These are phyloP conservation scores for Aphanomyces stellatus DNA, from an alignment of 352 stramenopile genomes.

Conservation along the genomic window DNA sequence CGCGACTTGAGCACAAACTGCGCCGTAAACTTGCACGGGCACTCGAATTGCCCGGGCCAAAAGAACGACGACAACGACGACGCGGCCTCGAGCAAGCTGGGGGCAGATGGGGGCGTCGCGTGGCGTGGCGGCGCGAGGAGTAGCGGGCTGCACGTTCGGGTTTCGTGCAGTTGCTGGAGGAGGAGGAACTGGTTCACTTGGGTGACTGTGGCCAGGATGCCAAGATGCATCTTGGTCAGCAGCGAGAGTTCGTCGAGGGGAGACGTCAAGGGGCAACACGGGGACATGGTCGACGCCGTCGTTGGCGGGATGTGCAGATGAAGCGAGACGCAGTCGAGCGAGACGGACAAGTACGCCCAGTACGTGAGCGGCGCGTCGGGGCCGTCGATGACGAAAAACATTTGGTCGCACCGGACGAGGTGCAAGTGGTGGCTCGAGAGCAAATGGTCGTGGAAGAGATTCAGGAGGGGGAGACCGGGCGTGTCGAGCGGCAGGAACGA, in stretches of 20 bases:
- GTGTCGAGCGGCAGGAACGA: conserved; percentile 68
- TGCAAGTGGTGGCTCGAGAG: conserved; percentile 18
- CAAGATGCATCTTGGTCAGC: conserved; percentile 65
- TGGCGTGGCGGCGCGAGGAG: conserved; percentile 28
- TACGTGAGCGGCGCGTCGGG: conserved; percentile 38
- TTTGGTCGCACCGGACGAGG: conserved; percentile 30
- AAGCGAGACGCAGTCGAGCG: conserved; percentile 43
- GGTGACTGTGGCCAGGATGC: conserved; percentile 54
- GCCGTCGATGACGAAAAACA: conserved; percentile 65
- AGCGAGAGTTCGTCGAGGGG: conserved; percentile 47
- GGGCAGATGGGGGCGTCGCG: background rate
- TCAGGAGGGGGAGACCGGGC: conserved; percentile 33
- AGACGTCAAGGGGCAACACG: background rate
- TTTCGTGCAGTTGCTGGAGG: conserved; percentile 78
- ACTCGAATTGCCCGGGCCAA: conserved; percentile 83
- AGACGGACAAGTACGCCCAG: conserved; percentile 72
- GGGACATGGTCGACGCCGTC: background rate
- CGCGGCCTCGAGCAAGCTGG: background rate
- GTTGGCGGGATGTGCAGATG: conserved; percentile 34
- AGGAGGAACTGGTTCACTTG: conserved; percentile 81
- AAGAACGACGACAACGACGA: conserved; percentile 40
- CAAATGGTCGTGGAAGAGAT: conserved; percentile 51
- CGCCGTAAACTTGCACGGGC: conserved; percentile 62
- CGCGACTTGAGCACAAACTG: conserved; percentile 77
- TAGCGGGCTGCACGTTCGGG: conserved; percentile 58